Percentiles rank a stretch among this genome's conserved stretches.
Conservation (phyloP, 495 filamentous ascomycete species). For the Penicillium daleae region DNA sequence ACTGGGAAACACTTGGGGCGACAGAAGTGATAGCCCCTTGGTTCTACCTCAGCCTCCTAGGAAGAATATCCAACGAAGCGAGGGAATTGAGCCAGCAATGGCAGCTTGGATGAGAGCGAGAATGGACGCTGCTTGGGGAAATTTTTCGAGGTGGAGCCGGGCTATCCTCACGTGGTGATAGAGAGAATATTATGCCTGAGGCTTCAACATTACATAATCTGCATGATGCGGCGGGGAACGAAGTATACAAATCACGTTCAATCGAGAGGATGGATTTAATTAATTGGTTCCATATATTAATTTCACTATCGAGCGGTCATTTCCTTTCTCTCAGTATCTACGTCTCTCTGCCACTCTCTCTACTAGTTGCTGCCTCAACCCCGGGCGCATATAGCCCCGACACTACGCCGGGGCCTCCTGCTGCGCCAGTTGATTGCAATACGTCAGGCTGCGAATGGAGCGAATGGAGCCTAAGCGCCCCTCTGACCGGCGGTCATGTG, state of each 20-base stretch:
- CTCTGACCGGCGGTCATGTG: conserved; percentile 46
- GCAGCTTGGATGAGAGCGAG: conserved; percentile 32
- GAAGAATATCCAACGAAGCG: conserved; percentile 20
- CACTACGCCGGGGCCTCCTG: conserved; percentile 5
- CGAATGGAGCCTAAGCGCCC: conserved; percentile 40
- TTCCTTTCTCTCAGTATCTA: neutral
- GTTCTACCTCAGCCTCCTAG: conserved; percentile 29
- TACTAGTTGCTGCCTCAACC: neutral
- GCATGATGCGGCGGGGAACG: conserved; percentile 3
- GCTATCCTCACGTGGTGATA: conserved; percentile 57
- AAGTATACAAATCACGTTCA: neutral
- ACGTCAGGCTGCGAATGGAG: conserved; percentile 27
- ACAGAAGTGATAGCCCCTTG: conserved; percentile 11
- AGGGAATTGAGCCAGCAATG: conserved; percentile 36
- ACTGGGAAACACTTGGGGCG: neutral
- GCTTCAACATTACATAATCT: neutral
- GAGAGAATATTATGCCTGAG: neutral
- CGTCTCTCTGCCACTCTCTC: neutral
- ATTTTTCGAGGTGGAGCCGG: conserved; percentile 53
- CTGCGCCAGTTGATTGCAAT: conserved; percentile 12
- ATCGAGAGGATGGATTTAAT: too few species aligned
- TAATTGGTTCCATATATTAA: neutral
- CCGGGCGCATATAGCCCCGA: conserved; percentile 1
- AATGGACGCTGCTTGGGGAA: conserved; percentile 41
- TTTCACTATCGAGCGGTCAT: neutral